phyloP scores from a whole-genome alignment of 2,329 filamentous ascomycete genomes.

The Ophiosphaerella narmari region DNA sequence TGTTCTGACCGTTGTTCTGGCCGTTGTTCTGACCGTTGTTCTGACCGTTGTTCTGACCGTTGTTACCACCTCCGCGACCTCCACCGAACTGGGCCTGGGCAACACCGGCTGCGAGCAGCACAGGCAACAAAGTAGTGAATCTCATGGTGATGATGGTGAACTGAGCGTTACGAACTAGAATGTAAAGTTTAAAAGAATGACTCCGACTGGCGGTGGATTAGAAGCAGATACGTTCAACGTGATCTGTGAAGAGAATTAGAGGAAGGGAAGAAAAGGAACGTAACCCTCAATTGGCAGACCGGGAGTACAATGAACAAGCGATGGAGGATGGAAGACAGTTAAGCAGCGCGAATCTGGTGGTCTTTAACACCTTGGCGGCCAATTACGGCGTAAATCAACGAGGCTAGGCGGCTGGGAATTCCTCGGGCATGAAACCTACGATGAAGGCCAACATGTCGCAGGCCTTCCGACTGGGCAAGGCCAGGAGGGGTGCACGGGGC shows the following conservation, averaged over 20 bases:
- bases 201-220: constrained; percentile 47
- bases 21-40: constrained; percentile 3
- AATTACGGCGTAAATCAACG: constrained; percentile 23
- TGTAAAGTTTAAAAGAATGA: constrained; percentile 40
- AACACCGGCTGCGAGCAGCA: constrained; percentile 43
- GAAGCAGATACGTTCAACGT: constrained; percentile 50
- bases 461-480: constrained; percentile 31
- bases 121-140: constrained; percentile 39
- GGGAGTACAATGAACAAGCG: constrained; percentile 32
- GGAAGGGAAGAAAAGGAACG: constrained; percentile 47
- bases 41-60: constrained; percentile 5
- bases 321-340: constrained; percentile 40
- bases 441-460: constrained; percentile 49
- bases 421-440: constrained; percentile 47
- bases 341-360: constrained; percentile 31
- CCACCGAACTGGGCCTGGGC: constrained; percentile 39
- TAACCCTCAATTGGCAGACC: constrained; percentile 45
- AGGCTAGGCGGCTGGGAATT: constrained; percentile 35
- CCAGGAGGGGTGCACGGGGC: constrained; percentile 33
- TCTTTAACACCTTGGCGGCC: constrained; percentile 46
- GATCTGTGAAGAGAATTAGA: constrained; percentile 43
- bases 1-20: background rate
- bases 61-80: background rate
- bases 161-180: constrained; percentile 15
- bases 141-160: constrained; percentile 35